phyloP scores from a whole-genome alignment of 345 rosid genomes.

The Boechera divaricarpa region DNA sequence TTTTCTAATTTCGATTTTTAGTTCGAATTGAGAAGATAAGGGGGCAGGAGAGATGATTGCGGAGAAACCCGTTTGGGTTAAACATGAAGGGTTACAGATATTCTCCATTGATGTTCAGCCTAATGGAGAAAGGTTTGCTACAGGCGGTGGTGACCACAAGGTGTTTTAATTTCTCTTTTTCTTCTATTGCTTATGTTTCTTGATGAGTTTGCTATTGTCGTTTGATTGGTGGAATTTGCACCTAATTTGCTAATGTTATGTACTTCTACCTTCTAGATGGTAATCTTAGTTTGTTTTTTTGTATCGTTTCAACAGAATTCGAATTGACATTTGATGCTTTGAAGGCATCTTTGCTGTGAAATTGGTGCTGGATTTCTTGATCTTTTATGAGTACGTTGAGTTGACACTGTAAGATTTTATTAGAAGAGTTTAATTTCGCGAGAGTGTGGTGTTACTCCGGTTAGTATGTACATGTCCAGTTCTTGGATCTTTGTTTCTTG shows the following conservation, averaged over 20 bases:
- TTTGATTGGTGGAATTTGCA: background rate
- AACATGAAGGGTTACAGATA: conserved; percentile 96
- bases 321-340: conserved; percentile 16
- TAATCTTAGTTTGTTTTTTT: background rate
- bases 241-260: background rate
- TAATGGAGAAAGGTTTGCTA: conserved; percentile 92
- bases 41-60: conserved; percentile 66
- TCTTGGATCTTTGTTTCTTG: conserved; percentile 12
- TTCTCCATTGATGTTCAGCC: conserved; percentile 98
- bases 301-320: background rate
- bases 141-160: conserved; percentile 99
- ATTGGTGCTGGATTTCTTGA: background rate
- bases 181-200: background rate
- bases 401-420: too few relatives aligned
- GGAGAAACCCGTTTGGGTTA: conserved; percentile 96
- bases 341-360: background rate
- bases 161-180: conserved; percentile 42
- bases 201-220: background rate
- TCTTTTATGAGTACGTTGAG: too few relatives aligned
- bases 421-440: background rate
- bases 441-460: background rate
- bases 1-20: conserved; percentile 5
- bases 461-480: background rate
- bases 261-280: too few relatives aligned
- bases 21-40: conserved; percentile 13